A percentile compares a stretch with the other conserved stretches of the same genome.
phyloP scores from a whole-genome alignment of 2,329 filamentous ascomycete genomes.

The Annulohypoxylon truncatum region DNA sequence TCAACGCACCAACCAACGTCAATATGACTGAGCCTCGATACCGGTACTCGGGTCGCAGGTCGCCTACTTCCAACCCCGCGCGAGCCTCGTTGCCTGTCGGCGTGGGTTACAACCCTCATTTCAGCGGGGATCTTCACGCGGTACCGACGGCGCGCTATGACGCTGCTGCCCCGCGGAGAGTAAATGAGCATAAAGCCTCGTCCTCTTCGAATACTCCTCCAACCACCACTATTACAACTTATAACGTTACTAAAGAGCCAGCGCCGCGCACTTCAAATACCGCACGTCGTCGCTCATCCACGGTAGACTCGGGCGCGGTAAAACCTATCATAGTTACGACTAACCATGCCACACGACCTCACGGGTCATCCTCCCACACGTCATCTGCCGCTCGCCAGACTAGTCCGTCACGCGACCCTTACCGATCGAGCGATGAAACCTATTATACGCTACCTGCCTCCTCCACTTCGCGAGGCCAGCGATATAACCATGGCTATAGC shows the following conservation, averaged over 20 bases:
- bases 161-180: slow-evolving; percentile 50
- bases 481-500: slow-evolving; percentile 51
- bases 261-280: slow-evolving; percentile 59
- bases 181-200: slow-evolving; percentile 49
- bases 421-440: slow-evolving; percentile 64
- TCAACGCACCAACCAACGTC: slow-evolving; percentile 29
- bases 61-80: slow-evolving; percentile 61
- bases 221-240: slow-evolving; percentile 64
- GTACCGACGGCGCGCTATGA: slow-evolving; percentile 58
- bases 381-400: slow-evolving; percentile 51
- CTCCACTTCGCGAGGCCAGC: slow-evolving; percentile 62
- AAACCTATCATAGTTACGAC: slow-evolving; percentile 70
- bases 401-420: slow-evolving; percentile 65
- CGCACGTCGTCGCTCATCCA: slow-evolving; percentile 60
- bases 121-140: slow-evolving; percentile 66
- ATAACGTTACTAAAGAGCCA: slow-evolving; percentile 66
- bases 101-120: slow-evolving; percentile 62
- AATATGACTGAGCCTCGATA: slow-evolving; percentile 63
- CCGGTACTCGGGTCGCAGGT: slow-evolving; percentile 58
- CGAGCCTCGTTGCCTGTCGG: slow-evolving; percentile 65
- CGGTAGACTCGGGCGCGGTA: slow-evolving; percentile 57
- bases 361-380: slow-evolving; percentile 55
- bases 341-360: slow-evolving; percentile 56
- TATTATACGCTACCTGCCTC: slow-evolving; percentile 70
- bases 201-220: slow-evolving; percentile 45